Evolutionary conservation across 257 asterid genomes (phyloP).

Genomic region (Ilex asprella): DNA sequence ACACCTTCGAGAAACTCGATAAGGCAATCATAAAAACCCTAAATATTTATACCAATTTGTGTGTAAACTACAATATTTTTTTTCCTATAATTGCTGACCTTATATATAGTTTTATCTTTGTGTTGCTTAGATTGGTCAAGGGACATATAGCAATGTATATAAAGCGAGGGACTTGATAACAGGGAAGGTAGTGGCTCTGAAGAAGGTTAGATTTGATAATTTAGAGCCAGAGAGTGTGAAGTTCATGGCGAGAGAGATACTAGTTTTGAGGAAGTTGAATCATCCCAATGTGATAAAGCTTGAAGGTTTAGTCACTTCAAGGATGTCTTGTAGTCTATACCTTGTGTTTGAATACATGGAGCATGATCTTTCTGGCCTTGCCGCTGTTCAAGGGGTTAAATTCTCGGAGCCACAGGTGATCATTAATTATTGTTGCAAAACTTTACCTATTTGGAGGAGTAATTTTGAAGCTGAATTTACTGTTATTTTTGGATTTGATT

Average conservation of each 20-base stretch:
- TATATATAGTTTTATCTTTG: background rate
- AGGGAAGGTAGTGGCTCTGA: constrained; percentile 85
- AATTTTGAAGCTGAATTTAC: too few relatives aligned
- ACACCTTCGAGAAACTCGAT: constrained; percentile 76
- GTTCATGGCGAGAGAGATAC: constrained; percentile 88
- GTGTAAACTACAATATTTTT: background rate
- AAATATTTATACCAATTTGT: background rate
- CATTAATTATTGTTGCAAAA: too few relatives aligned
- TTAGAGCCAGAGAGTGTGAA: constrained; percentile 68
- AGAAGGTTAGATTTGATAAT: constrained; percentile 81
- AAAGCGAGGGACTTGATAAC: constrained; percentile 81
- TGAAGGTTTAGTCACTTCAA: constrained; percentile 81
- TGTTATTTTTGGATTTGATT: too few relatives aligned
- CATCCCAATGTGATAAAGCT: constrained; percentile 94
- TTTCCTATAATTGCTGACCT: background rate
- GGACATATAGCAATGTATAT: constrained; percentile 89
- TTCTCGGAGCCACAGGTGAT: constrained; percentile 81
- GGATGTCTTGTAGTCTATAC: constrained; percentile 84
- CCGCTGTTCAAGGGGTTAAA: constrained; percentile 54
- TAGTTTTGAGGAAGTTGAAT: constrained; percentile 51
- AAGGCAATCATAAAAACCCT: constrained; percentile 37
- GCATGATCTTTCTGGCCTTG: constrained; percentile 92
- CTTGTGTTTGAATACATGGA: constrained; percentile 93
- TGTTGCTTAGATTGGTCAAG: constrained; percentile 76
- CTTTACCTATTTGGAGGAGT: too few relatives aligned